Evolutionary conservation across 805 yeast species (phyloP), one percentile per base, ranked within the genome.

Genomic region (Candida montana): DNA sequence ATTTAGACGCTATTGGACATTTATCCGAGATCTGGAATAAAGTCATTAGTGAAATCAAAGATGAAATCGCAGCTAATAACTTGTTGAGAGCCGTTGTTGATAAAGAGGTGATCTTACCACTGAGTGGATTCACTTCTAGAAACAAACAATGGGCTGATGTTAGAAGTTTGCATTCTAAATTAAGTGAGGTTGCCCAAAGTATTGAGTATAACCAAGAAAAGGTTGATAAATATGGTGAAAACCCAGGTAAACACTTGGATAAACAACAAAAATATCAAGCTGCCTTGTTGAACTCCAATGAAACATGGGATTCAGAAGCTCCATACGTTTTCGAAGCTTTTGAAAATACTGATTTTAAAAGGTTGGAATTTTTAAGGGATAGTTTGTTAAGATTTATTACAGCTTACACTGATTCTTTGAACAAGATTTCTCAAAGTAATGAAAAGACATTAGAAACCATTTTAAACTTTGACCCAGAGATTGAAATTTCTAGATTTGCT

Each of bases 231-330:
- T 48, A 59, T 40, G 28, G 39, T 39, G 50, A 43, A 8, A 46
- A 53, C 39, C 44, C 57, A 20, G 32, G 47, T 27, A 47, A 44
- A 11, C 48, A 54, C 39, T 42, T 54, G 21, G 32, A 48, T 18
- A 47, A 44, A 51, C 32, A 53, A 32, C 44, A 46, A 35, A 59
- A 59, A 67, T 68, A 65, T 49, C 67, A 59, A 48, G 63, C 54
- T 62, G 74, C 65, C 48, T 61, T 66, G 36, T 59, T 55, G 13
- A 59, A 63, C 36, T 72, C 77, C 26, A 79, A 74, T 40, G 68
- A 68, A 28, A 74, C 76, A 52, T 88, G 96, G 96, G 81, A 79
- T 47, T 67, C 75, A 40, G 79, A 81, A 58, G 91, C 93, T 2
- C 91, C 95, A 3, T 77, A 73, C 41, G 77, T 83, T 33, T 83